Percentiles rank a stretch among this genome's conserved stretches.
phyloP scores from a whole-genome alignment of 2,329 filamentous ascomycete genomes.

The Verticillium alfalfae region DNA sequence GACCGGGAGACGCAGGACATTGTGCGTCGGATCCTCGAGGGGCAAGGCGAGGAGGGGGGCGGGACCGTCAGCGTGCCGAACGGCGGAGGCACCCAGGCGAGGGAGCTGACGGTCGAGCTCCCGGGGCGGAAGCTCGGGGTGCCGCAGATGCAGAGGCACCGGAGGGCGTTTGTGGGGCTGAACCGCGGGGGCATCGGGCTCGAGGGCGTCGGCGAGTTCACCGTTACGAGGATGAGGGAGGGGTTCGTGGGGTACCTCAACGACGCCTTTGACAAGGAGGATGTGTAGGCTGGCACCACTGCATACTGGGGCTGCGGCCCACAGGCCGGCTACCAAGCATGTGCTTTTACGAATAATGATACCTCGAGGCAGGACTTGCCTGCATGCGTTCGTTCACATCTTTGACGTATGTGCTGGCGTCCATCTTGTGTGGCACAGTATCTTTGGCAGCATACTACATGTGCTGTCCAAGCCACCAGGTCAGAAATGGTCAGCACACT shows the following conservation, averaged over 20 bases:
- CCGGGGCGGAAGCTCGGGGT: slow-evolving; percentile 62
- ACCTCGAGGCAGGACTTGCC: neutral
- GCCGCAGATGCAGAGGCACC: slow-evolving; percentile 70
- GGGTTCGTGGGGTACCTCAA: slow-evolving; percentile 64
- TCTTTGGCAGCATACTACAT: too few relatives aligned
- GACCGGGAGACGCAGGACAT: slow-evolving; percentile 76
- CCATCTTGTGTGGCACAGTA: too few relatives aligned
- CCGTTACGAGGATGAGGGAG: slow-evolving; percentile 50
- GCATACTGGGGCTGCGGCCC: neutral
- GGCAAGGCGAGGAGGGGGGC: slow-evolving; percentile 60
- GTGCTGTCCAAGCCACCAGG: too few relatives aligned
- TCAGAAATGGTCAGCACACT: neutral
- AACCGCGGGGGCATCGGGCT: slow-evolving; percentile 65
- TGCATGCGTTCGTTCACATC: neutral
- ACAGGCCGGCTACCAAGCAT: neutral
- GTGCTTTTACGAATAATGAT: neutral
- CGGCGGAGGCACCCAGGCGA: slow-evolving; percentile 12
- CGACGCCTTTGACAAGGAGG: slow-evolving; percentile 57
- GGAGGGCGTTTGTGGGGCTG: slow-evolving; percentile 71
- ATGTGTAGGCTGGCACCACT: slow-evolving; percentile 29
- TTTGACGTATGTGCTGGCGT: too few relatives aligned
- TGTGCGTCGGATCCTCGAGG: slow-evolving; percentile 62
- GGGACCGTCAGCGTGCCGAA: slow-evolving; percentile 48
- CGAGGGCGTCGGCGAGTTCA: slow-evolving; percentile 49
- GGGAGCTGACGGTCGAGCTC: slow-evolving; percentile 54